A percentile compares a stretch with the other conserved stretches of the same genome.
phyloP scores from a whole-genome alignment of 768 basidiomycete genomes.

The Kwoniella mangroviensis region DNA sequence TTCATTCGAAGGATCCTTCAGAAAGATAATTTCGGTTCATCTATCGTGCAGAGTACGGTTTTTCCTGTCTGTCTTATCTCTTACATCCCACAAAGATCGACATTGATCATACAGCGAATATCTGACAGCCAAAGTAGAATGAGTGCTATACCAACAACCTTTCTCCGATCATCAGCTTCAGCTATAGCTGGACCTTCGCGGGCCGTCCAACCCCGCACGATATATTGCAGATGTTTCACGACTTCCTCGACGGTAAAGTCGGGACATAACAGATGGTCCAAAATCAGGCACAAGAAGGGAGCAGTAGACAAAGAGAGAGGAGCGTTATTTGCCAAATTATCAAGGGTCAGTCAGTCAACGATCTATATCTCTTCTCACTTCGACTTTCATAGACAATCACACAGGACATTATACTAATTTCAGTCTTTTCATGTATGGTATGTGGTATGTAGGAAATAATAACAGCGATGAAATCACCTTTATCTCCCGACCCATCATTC shows the following conservation, averaged over 20 bases:
- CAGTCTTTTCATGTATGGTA: no score
- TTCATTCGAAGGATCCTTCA: not conserved
- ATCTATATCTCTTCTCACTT: not conserved
- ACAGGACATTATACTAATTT: no score
- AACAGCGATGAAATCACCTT: constrained; percentile 44
- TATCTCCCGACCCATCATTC: constrained; percentile 39
- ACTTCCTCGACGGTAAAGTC: constrained; percentile 17
- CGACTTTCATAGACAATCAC: no score
- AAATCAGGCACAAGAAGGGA: constrained; percentile 55
- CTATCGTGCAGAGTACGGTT: no score
- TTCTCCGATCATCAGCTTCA: not conserved
- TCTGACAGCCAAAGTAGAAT: not conserved
- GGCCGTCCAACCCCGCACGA: not conserved
- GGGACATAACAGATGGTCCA: constrained; percentile 55
- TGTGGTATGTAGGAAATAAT: constrained; percentile 45
- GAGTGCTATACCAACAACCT: not conserved
- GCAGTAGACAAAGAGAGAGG: constrained; percentile 50
- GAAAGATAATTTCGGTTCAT: no score
- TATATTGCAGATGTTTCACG: constrained; percentile 10
- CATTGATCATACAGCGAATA: no score
- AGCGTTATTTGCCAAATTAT: constrained; percentile 44
- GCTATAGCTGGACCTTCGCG: constrained; percentile 11
- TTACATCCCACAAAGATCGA: no score
- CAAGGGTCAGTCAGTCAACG: constrained; percentile 32
- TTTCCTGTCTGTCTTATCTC: no score